Evolutionary conservation across 768 basidiomycete species (phyloP).

Genomic region (Suillus placidus): DNA sequence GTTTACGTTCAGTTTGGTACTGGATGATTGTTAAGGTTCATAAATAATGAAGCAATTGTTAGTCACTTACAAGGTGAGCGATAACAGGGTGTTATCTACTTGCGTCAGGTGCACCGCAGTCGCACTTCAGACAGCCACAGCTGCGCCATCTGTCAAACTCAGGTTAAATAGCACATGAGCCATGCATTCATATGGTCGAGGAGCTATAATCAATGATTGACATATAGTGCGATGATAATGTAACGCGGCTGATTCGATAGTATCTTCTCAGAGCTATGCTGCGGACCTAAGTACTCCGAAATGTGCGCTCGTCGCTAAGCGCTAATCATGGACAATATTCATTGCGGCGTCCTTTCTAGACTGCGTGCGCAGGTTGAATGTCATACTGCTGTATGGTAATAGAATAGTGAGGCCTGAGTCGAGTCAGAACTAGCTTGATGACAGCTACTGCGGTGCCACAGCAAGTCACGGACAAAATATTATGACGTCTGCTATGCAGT

Average conservation of each 20-base stretch:
- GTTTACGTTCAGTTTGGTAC: not conserved
- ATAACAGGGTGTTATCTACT: not conserved
- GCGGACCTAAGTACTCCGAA: not conserved
- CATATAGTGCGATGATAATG: not conserved
- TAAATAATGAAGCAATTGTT: not conserved
- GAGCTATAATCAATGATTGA: not conserved
- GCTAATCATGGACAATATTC: not conserved
- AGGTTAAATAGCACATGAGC: not conserved
- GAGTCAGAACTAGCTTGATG: not conserved
- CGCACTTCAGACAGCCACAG: not conserved
- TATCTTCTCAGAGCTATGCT: not conserved
- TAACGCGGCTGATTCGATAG: not conserved
- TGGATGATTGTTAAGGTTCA: not conserved
- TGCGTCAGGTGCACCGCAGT: not conserved
- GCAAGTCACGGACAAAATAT: not conserved
- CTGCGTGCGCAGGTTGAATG: not conserved
- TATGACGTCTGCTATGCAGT: not conserved
- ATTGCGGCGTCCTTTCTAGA: not conserved
- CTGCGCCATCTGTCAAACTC: not conserved
- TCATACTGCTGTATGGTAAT: not conserved
- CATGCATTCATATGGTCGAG: not conserved
- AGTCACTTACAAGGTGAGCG: not conserved
- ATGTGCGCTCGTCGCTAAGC: not conserved
- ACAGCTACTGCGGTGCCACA: not conserved
- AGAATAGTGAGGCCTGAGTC: not conserved